Conservation (phyloP, 257 asterid species). For the Solanum pimpinellifolium region DNA sequence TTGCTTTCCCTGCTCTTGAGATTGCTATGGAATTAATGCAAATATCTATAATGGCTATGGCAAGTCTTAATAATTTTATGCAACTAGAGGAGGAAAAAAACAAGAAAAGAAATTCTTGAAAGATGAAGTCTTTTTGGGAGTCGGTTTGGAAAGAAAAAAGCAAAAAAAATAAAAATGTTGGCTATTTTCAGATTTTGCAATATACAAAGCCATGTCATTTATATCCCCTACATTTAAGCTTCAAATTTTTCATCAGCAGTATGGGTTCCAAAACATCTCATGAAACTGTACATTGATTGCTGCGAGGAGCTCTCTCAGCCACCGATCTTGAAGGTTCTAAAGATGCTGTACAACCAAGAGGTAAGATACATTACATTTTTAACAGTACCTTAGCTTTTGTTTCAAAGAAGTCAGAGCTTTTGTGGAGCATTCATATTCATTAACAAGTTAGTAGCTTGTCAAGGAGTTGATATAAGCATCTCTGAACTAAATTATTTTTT, state of each 20-base stretch:
- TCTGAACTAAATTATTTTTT: background rate
- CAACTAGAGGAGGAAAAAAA: background rate
- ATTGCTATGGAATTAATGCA: background rate
- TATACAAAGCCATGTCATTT: background rate
- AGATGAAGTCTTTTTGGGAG: background rate
- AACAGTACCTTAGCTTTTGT: background rate
- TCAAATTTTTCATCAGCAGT: constrained; percentile 27
- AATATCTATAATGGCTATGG: background rate
- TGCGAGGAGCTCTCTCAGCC: constrained; percentile 56
- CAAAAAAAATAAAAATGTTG: background rate
- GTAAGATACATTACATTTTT: constrained; percentile 16
- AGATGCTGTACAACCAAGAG: constrained; percentile 69
- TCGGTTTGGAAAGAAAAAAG: background rate
- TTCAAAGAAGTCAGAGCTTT: background rate
- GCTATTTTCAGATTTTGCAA: background rate
- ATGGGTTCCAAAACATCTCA: constrained; percentile 67
- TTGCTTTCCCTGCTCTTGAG: background rate
- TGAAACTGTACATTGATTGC: constrained; percentile 70
- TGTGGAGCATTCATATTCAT: background rate
- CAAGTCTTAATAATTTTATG: background rate
- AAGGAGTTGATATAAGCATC: background rate
- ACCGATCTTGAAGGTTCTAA: constrained; percentile 57
- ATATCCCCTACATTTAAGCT: background rate
- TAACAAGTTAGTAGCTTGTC: background rate
- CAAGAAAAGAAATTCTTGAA: background rate